Base-by-base conservation (phyloP, 1,284 basidiomycete species). In the Xerocomus minutiporus region DNA sequence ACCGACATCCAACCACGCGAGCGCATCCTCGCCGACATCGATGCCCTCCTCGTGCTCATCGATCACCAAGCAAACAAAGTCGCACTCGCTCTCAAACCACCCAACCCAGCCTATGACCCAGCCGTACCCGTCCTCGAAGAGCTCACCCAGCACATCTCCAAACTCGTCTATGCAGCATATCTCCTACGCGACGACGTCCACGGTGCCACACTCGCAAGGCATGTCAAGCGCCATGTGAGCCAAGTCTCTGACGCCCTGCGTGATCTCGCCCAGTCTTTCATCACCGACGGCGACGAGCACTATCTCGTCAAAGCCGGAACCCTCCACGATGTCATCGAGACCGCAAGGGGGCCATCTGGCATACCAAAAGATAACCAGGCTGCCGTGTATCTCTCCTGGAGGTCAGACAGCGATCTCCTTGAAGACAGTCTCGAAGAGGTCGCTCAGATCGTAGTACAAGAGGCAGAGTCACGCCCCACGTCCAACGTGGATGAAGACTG, bases 271-370 rank as follows among this genome's bases (percentile, higher is more conserved):
- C 66, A 68, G 26, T 67, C 70, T 0, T 76, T 85, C 51, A 50
- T 69, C 32, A 42, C 59, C 51, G 52, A 61, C 29, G 58, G 48
- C 13, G 36, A 6, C 36, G 49, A 77, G 29, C 78, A 80, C 25
- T 84, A 87, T 60, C 73, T 91, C 55, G 64, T 83, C 35, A 77
- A 75, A 56, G 83, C 83, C 0, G 88, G 78, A 20, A 67, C 79
- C 9, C 73, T 90, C 0, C 88, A 91, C 61, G 80, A 82, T 51
- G 69, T 83, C 34, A 80, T 90, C 54, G 75, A 82, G 31, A 73
- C 67, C 46, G 81, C 81, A 11, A 75, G 78, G 38, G 61, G 67
- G 35, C 58, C 68, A 0, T 64, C 71, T 15, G 77, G 76, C 8
- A 63, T 88, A 39, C 82, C 86, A 5, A 64, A 63, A 36, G 75